Percentiles rank a stretch among this genome's conserved stretches.
Conservation (phyloP, 257 asterid genomes). For the Oldenlandia corymbosa region DNA sequence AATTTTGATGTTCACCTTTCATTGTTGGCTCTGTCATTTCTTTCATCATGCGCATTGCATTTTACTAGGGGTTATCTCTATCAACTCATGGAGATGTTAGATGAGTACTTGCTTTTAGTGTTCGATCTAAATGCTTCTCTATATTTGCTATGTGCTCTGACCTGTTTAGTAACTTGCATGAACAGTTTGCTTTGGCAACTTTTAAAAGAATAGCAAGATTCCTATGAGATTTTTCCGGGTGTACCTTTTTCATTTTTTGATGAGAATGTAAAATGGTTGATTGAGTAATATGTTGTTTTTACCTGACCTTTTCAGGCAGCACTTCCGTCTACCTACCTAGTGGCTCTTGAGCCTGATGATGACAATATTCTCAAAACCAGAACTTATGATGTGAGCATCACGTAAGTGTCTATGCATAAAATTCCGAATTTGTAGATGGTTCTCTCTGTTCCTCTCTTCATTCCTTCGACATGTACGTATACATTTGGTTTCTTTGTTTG, state of each 20-base stretch:
- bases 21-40: too few relatives aligned
- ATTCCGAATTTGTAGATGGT: neutral
- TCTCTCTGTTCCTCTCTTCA: neutral
- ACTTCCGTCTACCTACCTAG: conserved; percentile 62
- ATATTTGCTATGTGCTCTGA: too few relatives aligned
- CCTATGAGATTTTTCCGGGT: neutral
- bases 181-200: too few relatives aligned
- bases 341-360: conserved; percentile 91
- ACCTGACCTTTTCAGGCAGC: conserved; percentile 57
- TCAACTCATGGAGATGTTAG: too few relatives aligned
- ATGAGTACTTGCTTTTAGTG: too few relatives aligned
- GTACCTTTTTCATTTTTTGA: neutral
- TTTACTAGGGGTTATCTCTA: too few relatives aligned
- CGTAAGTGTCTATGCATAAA: conserved; percentile 48
- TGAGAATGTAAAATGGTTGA: neutral
- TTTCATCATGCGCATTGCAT: too few relatives aligned
- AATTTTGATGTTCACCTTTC: neutral
- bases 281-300: neutral
- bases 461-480: neutral
- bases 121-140: too few relatives aligned
- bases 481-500: conserved; percentile 6
- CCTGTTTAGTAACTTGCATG: too few relatives aligned
- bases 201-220: too few relatives aligned
- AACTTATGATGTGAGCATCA: conserved; percentile 94
- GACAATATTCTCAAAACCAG: conserved; percentile 90